These are phyloP conservation scores for Polyporus tsugae DNA, from an alignment of 1,284 basidiomycete species.

Conservation along the genomic window DNA sequence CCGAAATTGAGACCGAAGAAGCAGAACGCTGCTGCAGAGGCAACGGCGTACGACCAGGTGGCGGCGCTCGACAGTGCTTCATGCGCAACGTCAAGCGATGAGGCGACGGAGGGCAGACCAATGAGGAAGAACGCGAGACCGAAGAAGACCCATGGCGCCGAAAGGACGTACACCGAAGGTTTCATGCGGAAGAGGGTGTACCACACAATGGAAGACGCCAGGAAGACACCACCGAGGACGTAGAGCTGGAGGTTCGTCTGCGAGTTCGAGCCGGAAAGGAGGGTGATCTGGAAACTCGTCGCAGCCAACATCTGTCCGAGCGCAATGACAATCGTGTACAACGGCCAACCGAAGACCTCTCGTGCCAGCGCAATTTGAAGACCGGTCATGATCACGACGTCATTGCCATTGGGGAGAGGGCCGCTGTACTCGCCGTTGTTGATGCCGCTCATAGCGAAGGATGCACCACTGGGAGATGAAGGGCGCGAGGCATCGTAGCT, in stretches of 20 bases:
- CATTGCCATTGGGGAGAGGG: conserved; percentile 60
- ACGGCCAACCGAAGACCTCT: conserved; percentile 83
- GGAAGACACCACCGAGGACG: conserved; percentile 87
- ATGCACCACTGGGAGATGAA: conserved; percentile 64
- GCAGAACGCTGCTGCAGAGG: conserved; percentile 88
- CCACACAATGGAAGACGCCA: conserved; percentile 87
- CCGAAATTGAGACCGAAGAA: conserved; percentile 97
- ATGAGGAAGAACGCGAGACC: conserved; percentile 90
- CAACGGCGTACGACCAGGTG: conserved; percentile 90
- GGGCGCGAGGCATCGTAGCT: conserved; percentile 77
- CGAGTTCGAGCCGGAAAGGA: conserved; percentile 87
- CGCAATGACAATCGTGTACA: conserved; percentile 90
- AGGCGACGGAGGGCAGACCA: conserved; percentile 81
- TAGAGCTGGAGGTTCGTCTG: conserved; percentile 87
- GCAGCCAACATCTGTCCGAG: conserved; percentile 86
- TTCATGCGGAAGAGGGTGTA: conserved; percentile 90
- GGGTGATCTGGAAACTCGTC: conserved; percentile 94
- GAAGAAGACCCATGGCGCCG: conserved; percentile 90
- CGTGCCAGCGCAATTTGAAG: conserved; percentile 84
- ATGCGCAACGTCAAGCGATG: conserved; percentile 69
- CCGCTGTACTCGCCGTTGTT: conserved; percentile 59
- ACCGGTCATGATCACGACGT: conserved; percentile 76
- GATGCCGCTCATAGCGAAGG: conserved; percentile 46
- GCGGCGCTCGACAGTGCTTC: conserved; percentile 77
- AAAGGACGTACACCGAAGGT: conserved; percentile 88